phyloP scores from a whole-genome alignment of 352 stramenopile genomes.

The Globisporangium okanoganense region DNA sequence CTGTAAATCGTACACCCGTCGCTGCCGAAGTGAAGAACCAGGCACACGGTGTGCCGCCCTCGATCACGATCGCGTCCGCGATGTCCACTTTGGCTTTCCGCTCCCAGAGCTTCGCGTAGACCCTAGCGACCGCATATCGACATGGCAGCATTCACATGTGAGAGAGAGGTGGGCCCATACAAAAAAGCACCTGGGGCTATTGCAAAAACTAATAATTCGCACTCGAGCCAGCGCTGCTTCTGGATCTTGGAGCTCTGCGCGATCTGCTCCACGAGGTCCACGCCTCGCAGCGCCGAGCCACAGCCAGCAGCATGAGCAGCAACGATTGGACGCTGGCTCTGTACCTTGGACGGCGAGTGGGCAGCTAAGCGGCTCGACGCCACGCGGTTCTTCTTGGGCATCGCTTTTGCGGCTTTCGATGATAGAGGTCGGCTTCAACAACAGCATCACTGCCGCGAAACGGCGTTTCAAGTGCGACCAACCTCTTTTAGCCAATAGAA shows the following conservation, averaged over 20 bases:
- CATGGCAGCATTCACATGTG: neutral
- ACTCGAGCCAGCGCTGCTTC: slow-evolving; percentile 57
- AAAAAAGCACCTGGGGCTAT: neutral
- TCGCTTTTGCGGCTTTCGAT: neutral
- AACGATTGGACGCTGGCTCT: neutral
- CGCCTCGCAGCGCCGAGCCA: slow-evolving; percentile 23
- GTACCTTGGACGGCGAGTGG: neutral
- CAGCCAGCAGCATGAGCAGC: neutral
- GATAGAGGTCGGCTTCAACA: too few relatives aligned
- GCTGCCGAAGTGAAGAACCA: slow-evolving; percentile 62
- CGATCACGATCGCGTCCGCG: slow-evolving; percentile 47
- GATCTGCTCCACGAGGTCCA: slow-evolving; percentile 54
- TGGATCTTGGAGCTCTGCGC: slow-evolving; percentile 43
- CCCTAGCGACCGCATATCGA: slow-evolving; percentile 15
- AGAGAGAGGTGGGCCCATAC: neutral
- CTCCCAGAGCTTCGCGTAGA: slow-evolving; percentile 59
- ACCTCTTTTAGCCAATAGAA: neutral
- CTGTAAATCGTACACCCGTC: slow-evolving; percentile 34
- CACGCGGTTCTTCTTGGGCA: slow-evolving; percentile 6
- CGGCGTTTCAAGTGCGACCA: neutral
- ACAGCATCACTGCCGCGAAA: too few relatives aligned
- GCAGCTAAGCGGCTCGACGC: neutral
- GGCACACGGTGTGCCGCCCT: slow-evolving; percentile 30
- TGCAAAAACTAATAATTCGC: neutral
- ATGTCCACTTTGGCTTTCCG: slow-evolving; percentile 57